These are phyloP conservation scores for Leishmania tarentolae DNA, from an alignment of 208 protist genomes.

Conservation along the genomic window DNA sequence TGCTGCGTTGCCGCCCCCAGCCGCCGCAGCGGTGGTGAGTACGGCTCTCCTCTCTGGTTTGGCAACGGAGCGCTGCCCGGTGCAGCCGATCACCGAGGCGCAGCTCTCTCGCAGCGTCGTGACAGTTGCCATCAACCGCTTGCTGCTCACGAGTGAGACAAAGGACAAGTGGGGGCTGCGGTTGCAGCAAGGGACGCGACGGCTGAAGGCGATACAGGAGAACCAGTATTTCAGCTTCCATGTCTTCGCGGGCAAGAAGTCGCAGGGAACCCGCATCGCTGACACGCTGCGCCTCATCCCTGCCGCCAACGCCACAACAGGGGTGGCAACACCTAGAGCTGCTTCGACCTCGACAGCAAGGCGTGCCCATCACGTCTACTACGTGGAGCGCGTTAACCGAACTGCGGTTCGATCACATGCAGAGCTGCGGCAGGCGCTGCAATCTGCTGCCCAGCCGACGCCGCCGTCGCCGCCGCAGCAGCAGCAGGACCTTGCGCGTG, in stretches of 20 bases:
- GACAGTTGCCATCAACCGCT: slow-evolving; percentile 78
- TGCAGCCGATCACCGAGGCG: slow-evolving; percentile 27
- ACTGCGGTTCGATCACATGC: slow-evolving; percentile 29
- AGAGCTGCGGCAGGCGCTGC: slow-evolving; percentile 34
- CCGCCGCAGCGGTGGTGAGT: slow-evolving; percentile 8
- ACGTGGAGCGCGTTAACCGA: slow-evolving; percentile 63
- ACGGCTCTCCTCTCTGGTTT: slow-evolving; percentile 26
- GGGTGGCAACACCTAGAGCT: background rate
- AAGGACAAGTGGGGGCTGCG: slow-evolving; percentile 71
- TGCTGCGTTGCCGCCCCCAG: background rate
- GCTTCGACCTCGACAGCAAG: slow-evolving; percentile 12
- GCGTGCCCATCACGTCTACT: slow-evolving; percentile 38
- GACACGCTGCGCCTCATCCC: slow-evolving; percentile 46
- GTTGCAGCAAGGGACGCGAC: slow-evolving; percentile 56
- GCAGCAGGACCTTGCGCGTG: background rate
- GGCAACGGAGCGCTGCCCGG: slow-evolving; percentile 26
- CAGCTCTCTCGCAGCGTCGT: slow-evolving; percentile 47
- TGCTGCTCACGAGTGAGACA: slow-evolving; percentile 30
- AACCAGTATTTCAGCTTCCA: slow-evolving; percentile 69
- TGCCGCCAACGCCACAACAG: background rate
- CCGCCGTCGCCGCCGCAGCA: slow-evolving; percentile 5
- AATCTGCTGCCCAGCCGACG: slow-evolving; percentile 19
- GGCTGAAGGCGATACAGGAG: slow-evolving; percentile 55
- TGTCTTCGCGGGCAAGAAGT: slow-evolving; percentile 67
- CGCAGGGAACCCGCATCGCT: slow-evolving; percentile 60